These are phyloP conservation scores for Jamesozyma lodderae DNA, from an alignment of 805 yeast genomes.

Conservation along the genomic window DNA sequence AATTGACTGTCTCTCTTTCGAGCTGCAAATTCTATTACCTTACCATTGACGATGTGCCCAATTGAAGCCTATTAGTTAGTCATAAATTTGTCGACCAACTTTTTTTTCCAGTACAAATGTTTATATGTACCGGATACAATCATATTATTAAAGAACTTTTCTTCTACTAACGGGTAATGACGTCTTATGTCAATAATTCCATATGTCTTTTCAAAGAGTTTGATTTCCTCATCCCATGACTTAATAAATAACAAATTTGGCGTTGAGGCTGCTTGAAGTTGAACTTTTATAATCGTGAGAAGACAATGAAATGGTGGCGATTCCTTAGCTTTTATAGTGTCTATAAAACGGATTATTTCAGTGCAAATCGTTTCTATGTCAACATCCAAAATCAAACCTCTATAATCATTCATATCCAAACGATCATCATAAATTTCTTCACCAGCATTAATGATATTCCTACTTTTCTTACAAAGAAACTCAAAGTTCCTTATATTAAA, in stretches of 20 bases:
- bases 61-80: no score
- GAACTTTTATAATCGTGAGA: conserved; percentile 5
- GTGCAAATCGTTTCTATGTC: not conserved
- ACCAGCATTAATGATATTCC: no score
- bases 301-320: conserved; percentile 25
- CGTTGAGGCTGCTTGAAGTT: no score
- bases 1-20: no score
- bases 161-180: conserved; percentile 10
- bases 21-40: no score
- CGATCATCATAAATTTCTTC: no score
- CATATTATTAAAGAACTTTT: not conserved
- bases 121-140: conserved; percentile 1
- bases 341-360: conserved; percentile 11
- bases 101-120: conserved; percentile 13
- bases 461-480: not conserved
- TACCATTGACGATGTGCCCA: no score
- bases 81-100: not conserved
- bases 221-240: conserved; percentile 10
- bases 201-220: conserved; percentile 10
- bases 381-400: no score
- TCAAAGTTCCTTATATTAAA: conserved; percentile 9
- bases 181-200: conserved; percentile 6
- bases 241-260: no score
- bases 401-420: no score
- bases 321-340: conserved; percentile 10